Percentiles rank a stretch among this genome's conserved stretches.
Evolutionary conservation across 1,139 yeast genomes (phyloP).

Genomic region (Pichia sp.): DNA sequence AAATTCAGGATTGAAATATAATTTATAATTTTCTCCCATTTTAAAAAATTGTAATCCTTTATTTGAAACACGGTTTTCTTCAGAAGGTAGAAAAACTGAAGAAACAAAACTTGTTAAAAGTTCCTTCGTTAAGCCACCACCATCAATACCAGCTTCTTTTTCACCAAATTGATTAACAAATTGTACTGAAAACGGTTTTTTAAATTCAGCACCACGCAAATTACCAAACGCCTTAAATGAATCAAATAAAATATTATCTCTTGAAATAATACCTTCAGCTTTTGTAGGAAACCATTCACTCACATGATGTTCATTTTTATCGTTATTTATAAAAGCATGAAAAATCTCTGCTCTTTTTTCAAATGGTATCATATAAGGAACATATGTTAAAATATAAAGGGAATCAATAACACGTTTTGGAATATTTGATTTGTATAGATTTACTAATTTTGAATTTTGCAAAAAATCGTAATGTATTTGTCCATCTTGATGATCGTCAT

Average conservation of each 20-base stretch:
- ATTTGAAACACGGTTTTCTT: slow-evolving; percentile 28
- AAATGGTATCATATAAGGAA: slow-evolving; percentile 80
- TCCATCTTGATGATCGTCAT: slow-evolving; percentile 13
- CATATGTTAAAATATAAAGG: slow-evolving; percentile 42
- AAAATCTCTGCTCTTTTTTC: slow-evolving; percentile 67
- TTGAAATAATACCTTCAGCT: slow-evolving; percentile 51
- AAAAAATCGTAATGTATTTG: slow-evolving; percentile 2
- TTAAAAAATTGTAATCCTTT: slow-evolving; percentile 41
- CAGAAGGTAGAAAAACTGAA: slow-evolving; percentile 51
- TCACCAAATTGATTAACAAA: slow-evolving; percentile 71
- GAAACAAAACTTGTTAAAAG: slow-evolving; percentile 67
- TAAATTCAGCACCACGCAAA: slow-evolving; percentile 49
- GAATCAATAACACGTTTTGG: slow-evolving; percentile 33
- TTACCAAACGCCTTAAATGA: slow-evolving; percentile 58
- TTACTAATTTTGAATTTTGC: slow-evolving; percentile 1
- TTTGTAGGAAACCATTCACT: slow-evolving; percentile 22
- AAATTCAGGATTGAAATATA: slow-evolving; percentile 70
- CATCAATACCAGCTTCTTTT: slow-evolving; percentile 83
- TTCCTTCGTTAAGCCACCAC: slow-evolving; percentile 95
- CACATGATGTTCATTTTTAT: slow-evolving; percentile 26
- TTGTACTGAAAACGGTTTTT: slow-evolving; percentile 53
- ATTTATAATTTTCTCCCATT: slow-evolving; percentile 49
- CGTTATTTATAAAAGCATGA: slow-evolving; percentile 54
- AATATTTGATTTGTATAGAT: slow-evolving; percentile 13
- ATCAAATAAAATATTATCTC: slow-evolving; percentile 68